Evolutionary conservation across 202 grass and related monocot species (phyloP), one percentile per base, ranked within the genome.

Genomic region (Digitaria exilis): DNA sequence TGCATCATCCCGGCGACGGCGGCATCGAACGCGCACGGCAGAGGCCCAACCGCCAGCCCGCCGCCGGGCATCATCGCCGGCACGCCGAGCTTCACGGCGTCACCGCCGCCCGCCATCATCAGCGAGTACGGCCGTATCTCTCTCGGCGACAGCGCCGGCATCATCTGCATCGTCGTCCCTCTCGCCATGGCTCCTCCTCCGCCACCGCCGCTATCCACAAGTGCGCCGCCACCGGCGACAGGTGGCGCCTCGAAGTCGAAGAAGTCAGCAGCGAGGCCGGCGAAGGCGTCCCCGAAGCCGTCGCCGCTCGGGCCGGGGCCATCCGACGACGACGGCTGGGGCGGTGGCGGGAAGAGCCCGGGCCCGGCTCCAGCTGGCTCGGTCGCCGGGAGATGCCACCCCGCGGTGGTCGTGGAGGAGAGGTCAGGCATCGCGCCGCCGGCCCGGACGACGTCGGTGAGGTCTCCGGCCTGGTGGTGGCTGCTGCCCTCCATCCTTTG

Each of bases 381-480:
- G 10, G 69, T 26, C 16, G 39, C 39, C 21, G 51, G 80, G 17
- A 90, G 76, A 19, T 84, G 75, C 89, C 87, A 90, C 26, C 81
- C 70, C 70, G 28, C 86, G 16, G 82, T 68, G 17, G 41, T 75
- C 35, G 89, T 82, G 30, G 82, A 88, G 2, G 75, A 76, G 28
- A 78, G 43, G 0, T 62, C 84, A 4, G 59, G 73, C 50, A 77
- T 88, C 28, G 59, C 71, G 1, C 93, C 89, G 4, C 92, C 85
- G 14, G 86, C 85, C 2, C 86, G 68, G 73, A 96, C 60, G 70
- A 96, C 73, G 75, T 96, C 93, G 32, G 89, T 85, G 73, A 99
- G 91, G 89, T 96, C 96, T 2, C 88, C 88, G 21, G 83, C 88
- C 76, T 91, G 82, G n/a, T 88, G 85, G 22, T 17, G 78, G 74